Conservation (phyloP, 1,284 basidiomycete species). For the Limonomyces culmigenus region DNA sequence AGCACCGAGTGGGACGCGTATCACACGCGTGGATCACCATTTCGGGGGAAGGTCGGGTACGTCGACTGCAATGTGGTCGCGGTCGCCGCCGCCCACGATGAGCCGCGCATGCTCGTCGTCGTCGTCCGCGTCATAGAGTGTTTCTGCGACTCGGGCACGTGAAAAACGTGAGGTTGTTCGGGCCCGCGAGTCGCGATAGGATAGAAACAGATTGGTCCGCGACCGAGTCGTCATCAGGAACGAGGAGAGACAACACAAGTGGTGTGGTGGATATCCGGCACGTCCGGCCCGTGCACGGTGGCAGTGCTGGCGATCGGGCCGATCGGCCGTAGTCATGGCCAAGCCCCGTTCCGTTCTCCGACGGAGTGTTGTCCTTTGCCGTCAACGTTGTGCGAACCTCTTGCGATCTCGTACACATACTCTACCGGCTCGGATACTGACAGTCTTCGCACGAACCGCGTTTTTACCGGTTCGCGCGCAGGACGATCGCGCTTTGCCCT, state of each 20-base stretch:
- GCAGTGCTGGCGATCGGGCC: not conserved
- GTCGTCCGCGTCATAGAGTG: conserved; percentile 22
- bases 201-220: conserved; percentile 87
- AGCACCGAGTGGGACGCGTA: conserved; percentile 3
- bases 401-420: not conserved
- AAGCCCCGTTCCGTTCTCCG: not conserved
- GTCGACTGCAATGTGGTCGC: conserved; percentile 36
- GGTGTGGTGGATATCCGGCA: too few relatives aligned
- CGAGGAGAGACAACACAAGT: conserved; percentile 8
- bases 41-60: conserved; percentile 22
- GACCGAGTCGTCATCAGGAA: conserved; percentile 54
- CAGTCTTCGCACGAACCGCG: too few relatives aligned
- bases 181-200: conserved; percentile 74
- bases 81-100: conserved; percentile 28
- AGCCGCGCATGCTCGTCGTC: conserved; percentile 59
- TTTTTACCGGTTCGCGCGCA: too few relatives aligned
- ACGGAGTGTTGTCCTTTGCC: not conserved
- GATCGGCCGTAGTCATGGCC: too few relatives aligned
- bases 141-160: conserved; percentile 17
- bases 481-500: too few relatives aligned
- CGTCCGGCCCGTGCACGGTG: too few relatives aligned
- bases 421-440: too few relatives aligned
- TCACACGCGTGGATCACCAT: conserved; percentile 11
- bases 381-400: not conserved
- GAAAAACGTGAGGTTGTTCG: conserved; percentile 31